Percentiles rank a stretch among this genome's conserved stretches.
phyloP scores from a whole-genome alignment of 805 yeast genomes.

The Isabelozyma pseudorhagii region DNA sequence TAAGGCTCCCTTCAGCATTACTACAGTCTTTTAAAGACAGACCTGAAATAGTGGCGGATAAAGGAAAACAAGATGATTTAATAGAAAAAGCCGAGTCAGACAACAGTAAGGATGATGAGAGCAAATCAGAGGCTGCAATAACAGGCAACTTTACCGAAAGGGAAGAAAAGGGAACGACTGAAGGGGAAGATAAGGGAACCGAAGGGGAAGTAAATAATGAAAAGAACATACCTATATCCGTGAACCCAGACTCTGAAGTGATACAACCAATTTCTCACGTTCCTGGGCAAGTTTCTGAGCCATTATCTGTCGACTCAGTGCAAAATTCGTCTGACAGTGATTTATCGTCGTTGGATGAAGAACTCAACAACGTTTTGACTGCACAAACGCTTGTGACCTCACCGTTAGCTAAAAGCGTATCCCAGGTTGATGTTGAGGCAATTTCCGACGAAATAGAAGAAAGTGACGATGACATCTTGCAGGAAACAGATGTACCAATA shows the following conservation, averaged over 20 bases:
- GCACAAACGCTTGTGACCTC: neutral
- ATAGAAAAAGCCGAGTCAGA: neutral
- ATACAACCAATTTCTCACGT: too few species aligned
- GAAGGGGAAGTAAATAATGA: too few species aligned
- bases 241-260: too few species aligned
- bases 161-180: neutral
- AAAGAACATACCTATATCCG: too few species aligned
- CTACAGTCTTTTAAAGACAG: neutral
- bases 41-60: neutral
- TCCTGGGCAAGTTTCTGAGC: too few species aligned
- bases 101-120: neutral
- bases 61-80: neutral
- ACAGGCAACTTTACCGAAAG: neutral
- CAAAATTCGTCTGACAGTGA: conserved; percentile 5
- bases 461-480: conserved; percentile 4
- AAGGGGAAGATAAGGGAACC: neutral
- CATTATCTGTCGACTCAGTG: too few species aligned
- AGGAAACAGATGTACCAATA: neutral
- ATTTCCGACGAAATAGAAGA: conserved; percentile 7
- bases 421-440: conserved; percentile 5
- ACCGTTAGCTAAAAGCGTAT: neutral
- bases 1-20: conserved; percentile 6
- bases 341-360: conserved; percentile 15
- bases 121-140: neutral
- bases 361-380: conserved; percentile 12